Conservation (phyloP, 192 early-diverging fungal species). For the Umbelopsis sp. region DNA sequence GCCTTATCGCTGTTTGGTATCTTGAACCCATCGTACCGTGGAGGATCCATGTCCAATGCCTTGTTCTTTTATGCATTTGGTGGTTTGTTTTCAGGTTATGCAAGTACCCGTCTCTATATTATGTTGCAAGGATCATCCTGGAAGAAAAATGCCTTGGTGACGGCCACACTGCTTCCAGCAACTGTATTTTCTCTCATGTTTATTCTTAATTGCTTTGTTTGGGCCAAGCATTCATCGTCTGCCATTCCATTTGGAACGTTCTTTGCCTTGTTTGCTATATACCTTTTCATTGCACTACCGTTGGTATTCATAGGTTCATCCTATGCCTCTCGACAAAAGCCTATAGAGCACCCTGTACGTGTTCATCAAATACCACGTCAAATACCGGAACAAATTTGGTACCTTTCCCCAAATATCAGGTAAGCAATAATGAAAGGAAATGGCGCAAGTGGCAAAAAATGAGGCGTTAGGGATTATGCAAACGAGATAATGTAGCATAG, state of each 20-base stretch:
- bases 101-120: slow-evolving; percentile 62
- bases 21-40: slow-evolving; percentile 66
- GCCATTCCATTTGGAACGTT: slow-evolving; percentile 91
- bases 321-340: slow-evolving; percentile 53
- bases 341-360: slow-evolving; percentile 73
- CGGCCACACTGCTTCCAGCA: slow-evolving; percentile 56
- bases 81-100: slow-evolving; percentile 58
- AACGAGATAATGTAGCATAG: no score
- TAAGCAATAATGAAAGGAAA: slow-evolving; percentile 21
- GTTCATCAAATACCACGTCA: slow-evolving; percentile 92
- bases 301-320: slow-evolving; percentile 80
- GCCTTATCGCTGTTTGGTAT: slow-evolving; percentile 59
- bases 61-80: slow-evolving; percentile 60
- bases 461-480: no score
- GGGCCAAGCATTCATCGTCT: slow-evolving; percentile 80
- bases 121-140: slow-evolving; percentile 64
- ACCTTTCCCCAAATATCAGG: slow-evolving; percentile 57
- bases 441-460: no score
- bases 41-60: slow-evolving; percentile 59
- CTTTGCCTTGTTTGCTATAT: slow-evolving; percentile 74
- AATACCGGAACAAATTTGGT: slow-evolving; percentile 78
- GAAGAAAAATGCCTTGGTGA: slow-evolving; percentile 63
- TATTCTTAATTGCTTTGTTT: slow-evolving; percentile 85
- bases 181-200: slow-evolving; percentile 65
- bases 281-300: slow-evolving; percentile 80